Base-by-base conservation (phyloP, 2,329 filamentous ascomycete species). In the Rachicladosporium sp. region DNA sequence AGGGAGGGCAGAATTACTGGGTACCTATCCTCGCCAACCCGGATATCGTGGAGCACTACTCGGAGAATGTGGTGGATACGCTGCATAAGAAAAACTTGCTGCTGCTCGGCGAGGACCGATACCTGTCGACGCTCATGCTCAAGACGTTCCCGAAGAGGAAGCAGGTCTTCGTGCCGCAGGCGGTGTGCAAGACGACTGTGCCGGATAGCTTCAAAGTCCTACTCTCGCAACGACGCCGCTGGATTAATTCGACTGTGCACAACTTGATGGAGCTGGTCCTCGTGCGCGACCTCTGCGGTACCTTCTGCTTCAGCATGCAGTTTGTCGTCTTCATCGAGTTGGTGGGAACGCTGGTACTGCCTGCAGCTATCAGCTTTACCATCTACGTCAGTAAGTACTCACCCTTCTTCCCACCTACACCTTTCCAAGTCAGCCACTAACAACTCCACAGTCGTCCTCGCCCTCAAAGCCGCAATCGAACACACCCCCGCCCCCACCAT, bases 221-320 rank as follows among this genome's bases (percentile, higher is more conserved):
- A 29, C 71, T 98, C 27, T 96, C 89, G 21, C 91, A 98, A 64
- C 80, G 91, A 55, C 83, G 91, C 61, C 79, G 91, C 62, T 98
- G 91, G 91, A 98, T 98, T 66, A 98, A 98, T 74, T 94, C 86
- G 61, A 98, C 91, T 4, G 82, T 98, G 37, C 91, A 98, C 70
- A 98, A 98, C 59, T 70, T 98, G 33, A 95, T 98, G 84, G 91
- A 98, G 63, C 76, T 98, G 43, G 79, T 96, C 38, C 75, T 98
- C 29, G 93, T 98, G 33, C 78, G 88, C 48, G 91, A 98, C 67
- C 75, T 98, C 10, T 98, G 91, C 58, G 91, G 91, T 49, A 98
- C 91, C 3, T 98, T 98, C 69, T 98, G 93, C 70, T 98, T 98
- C 71, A 94, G 86, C 63, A 98, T 98, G 91, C 91, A 98, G 65